Conservation (phyloP, 495 filamentous ascomycete species). For the Oleoguttula mirabilis region DNA sequence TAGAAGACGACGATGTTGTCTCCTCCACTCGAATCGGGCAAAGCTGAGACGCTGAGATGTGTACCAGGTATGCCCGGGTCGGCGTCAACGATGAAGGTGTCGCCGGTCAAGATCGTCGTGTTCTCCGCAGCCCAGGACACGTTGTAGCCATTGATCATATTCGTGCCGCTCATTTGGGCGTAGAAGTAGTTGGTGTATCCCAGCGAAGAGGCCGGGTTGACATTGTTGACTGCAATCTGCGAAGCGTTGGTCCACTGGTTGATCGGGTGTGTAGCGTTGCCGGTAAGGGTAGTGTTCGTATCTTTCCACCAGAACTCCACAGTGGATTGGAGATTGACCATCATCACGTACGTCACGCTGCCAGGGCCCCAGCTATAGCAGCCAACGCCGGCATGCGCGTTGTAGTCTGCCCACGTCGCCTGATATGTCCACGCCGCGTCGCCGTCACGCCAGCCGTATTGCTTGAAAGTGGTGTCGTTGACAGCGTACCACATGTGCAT, state of each 20-base stretch:
- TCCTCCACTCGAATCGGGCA: conserved; percentile 11
- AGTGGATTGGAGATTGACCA: conserved; percentile 15
- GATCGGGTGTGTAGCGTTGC: conserved; percentile 12
- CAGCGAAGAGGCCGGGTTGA: conserved; percentile 17
- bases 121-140: conserved; percentile 22
- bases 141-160: conserved; percentile 21
- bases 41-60: conserved; percentile 19
- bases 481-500: conserved; percentile 29
- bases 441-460: conserved; percentile 25
- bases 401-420: conserved; percentile 21
- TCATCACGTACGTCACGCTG: conserved; percentile 20
- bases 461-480: conserved; percentile 26
- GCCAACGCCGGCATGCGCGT: conserved; percentile 29
- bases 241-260: conserved; percentile 18
- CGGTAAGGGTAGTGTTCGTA: conserved; percentile 14
- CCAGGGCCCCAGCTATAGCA: conserved; percentile 24
- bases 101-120: conserved; percentile 10
- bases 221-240: conserved; percentile 7
- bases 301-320: conserved; percentile 24
- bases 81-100: conserved; percentile 16
- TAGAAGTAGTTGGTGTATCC: conserved; percentile 26
- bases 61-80: conserved; percentile 20
- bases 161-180: conserved; percentile 13
- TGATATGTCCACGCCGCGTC: conserved; percentile 20
- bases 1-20: conserved; percentile 21